These are phyloP conservation scores for Eucalyptus victrix DNA, from an alignment of 345 rosid species.

Conservation along the genomic window DNA sequence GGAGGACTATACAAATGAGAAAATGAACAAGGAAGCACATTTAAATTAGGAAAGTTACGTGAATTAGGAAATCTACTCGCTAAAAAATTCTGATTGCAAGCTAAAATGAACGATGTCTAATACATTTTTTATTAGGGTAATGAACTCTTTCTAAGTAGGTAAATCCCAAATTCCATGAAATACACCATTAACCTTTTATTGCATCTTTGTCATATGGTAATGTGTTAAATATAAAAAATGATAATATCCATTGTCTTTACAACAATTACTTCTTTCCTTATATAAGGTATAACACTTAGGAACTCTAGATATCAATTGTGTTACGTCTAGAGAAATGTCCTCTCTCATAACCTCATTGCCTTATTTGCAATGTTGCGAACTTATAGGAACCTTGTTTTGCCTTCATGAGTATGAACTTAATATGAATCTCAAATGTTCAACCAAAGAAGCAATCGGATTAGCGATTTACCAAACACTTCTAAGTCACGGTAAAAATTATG, in stretches of 20 bases:
- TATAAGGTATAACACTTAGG: not conserved
- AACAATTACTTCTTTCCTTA: not conserved
- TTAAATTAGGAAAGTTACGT: not conserved
- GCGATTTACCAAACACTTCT: not conserved
- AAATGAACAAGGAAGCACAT: not conserved
- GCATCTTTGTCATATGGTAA: not conserved
- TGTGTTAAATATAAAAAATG: not conserved
- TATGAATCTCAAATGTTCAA: not conserved
- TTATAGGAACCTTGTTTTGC: not conserved
- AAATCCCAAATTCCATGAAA: not conserved
- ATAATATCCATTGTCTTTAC: not conserved
- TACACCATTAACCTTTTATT: not conserved
- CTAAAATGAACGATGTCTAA: not conserved
- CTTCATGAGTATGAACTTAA: not conserved
- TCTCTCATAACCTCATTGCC: not conserved
- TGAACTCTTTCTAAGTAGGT: not conserved
- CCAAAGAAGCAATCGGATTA: not conserved
- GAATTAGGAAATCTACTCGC: not conserved
- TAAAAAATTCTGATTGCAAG: not conserved
- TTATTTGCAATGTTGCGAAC: not conserved
- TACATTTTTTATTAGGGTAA: not conserved
- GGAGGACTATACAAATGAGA: not conserved
- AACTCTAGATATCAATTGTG: not conserved
- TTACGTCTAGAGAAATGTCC: not conserved
- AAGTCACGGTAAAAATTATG: not conserved